Evolutionary conservation across 2,329 filamentous ascomycete genomes (phyloP).

Genomic region (Pyricularia sp.): DNA sequence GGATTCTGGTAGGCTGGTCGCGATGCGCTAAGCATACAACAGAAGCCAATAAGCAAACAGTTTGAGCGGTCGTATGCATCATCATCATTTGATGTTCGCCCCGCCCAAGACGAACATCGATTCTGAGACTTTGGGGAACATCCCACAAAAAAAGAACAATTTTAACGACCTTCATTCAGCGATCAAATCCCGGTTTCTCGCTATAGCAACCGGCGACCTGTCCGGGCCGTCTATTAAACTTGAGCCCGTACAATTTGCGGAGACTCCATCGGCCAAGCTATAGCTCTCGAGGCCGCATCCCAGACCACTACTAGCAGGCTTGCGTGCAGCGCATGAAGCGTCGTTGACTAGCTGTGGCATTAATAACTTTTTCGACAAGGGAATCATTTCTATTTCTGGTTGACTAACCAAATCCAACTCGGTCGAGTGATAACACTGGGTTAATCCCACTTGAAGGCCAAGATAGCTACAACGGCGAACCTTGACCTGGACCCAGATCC

Average conservation of each 20-base stretch:
- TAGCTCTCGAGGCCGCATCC: neutral
- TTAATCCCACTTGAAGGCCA: neutral
- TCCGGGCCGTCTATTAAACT: neutral
- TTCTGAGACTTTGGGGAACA: neutral
- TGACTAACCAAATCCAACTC: neutral
- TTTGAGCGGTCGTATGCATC: neutral
- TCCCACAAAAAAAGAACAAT: neutral
- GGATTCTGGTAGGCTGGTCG: neutral
- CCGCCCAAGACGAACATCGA: neutral
- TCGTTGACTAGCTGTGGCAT: neutral
- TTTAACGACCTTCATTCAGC: neutral
- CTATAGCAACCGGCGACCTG: neutral
- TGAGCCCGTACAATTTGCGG: neutral
- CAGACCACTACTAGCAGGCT: neutral
- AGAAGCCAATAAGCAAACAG: neutral
- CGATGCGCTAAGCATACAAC: neutral
- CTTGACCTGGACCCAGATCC: neutral
- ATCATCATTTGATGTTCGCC: neutral
- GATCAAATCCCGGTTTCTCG: neutral
- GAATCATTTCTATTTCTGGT: neutral
- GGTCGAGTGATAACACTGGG: neutral
- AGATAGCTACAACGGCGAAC: neutral
- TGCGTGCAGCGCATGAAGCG: neutral
- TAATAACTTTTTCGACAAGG: neutral
- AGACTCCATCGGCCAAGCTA: neutral